Conservation (phyloP, 2,329 filamentous ascomycete species). For the Atkinsonella texensis region DNA sequence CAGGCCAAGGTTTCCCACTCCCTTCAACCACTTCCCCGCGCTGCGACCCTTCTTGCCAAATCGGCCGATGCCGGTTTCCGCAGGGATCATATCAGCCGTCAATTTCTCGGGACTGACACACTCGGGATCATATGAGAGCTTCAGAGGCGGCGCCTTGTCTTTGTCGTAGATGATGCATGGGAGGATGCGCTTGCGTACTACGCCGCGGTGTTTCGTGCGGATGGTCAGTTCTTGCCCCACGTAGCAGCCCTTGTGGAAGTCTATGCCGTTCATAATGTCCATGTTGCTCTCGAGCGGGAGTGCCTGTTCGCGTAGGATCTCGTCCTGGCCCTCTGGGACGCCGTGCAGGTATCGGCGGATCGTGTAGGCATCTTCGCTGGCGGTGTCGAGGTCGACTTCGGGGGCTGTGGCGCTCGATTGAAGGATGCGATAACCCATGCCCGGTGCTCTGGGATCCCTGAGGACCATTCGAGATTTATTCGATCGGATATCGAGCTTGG, state of each 20-base stretch:
- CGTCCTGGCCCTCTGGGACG: conserved; percentile 71
- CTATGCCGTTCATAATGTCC: conserved; percentile 73
- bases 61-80: conserved; percentile 37
- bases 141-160: conserved; percentile 24
- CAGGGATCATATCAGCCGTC: conserved; percentile 26
- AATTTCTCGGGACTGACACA: conserved; percentile 14
- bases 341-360: conserved; percentile 69
- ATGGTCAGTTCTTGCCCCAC: conserved; percentile 95
- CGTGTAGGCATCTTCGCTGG: conserved; percentile 51
- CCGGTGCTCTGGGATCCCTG: conserved; percentile 41
- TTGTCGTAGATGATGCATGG: conserved; percentile 61
- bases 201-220: conserved; percentile 84
- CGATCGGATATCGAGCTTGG: neutral
- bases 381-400: conserved; percentile 31
- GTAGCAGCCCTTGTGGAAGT: conserved; percentile 95
- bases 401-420: conserved; percentile 18
- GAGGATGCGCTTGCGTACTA: conserved; percentile 81
- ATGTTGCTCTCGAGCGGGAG: conserved; percentile 84
- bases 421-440: conserved; percentile 41
- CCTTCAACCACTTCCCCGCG: conserved; percentile 68
- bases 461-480: conserved; percentile 22
- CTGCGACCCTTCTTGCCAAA: conserved; percentile 50
- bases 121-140: conserved; percentile 35
- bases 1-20: conserved; percentile 76
- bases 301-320: conserved; percentile 59